A percentile compares a stretch with the other conserved stretches of the same genome.
phyloP scores from a whole-genome alignment of 2,329 filamentous ascomycete genomes.

The Talaromyces sp. region DNA sequence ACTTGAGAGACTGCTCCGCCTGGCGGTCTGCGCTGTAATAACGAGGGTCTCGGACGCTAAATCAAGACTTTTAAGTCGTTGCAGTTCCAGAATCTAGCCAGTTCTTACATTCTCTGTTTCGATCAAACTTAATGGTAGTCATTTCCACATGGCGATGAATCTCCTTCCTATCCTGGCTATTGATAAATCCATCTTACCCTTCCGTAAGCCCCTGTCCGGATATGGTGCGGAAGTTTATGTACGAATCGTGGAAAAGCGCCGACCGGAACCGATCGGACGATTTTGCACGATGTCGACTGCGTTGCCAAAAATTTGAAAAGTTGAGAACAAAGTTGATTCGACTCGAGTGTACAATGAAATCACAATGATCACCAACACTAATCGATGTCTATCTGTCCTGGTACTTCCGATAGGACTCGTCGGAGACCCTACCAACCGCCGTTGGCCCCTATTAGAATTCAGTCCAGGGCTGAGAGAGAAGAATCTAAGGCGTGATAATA shows the following conservation, averaged over 20 bases:
- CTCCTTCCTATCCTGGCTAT: neutral
- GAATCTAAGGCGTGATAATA: neutral
- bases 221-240: neutral
- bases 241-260: neutral
- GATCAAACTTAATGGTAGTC: neutral
- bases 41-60: neutral
- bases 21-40: neutral
- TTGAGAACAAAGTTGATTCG: neutral
- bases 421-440: neutral
- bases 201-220: neutral
- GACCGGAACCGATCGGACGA: neutral
- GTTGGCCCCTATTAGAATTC: neutral
- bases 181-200: neutral
- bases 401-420: neutral
- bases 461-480: neutral
- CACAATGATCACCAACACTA: constrained; percentile 1
- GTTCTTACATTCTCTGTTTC: neutral
- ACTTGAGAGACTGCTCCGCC: neutral
- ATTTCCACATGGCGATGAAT: neutral
- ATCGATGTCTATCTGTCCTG: neutral
- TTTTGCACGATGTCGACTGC: neutral
- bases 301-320: neutral
- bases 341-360: neutral
- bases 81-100: neutral
- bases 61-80: neutral